Evolutionary conservation across 2,329 filamentous ascomycete species (phyloP).

Genomic region (Neofusicoccum ribis): DNA sequence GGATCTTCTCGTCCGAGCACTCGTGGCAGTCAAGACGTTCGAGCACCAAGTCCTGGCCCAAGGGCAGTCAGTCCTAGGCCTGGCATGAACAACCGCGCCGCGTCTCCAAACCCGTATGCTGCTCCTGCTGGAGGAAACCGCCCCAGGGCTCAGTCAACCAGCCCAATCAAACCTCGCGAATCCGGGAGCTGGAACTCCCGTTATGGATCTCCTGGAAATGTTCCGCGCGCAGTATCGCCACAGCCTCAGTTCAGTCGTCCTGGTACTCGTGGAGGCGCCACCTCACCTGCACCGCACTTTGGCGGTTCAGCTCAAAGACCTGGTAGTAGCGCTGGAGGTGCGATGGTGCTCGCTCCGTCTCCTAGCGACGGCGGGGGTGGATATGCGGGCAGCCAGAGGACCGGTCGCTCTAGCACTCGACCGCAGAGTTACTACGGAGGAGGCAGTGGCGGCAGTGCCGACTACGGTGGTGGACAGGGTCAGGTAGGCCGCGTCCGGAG

Average conservation of each 20-base stretch:
- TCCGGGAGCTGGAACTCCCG: slow-evolving; percentile 27
- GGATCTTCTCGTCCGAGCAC: slow-evolving; percentile 35
- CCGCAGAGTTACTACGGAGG: slow-evolving; percentile 48
- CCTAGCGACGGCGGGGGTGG: slow-evolving; percentile 30
- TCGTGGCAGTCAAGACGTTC: slow-evolving; percentile 40
- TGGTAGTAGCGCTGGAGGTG: slow-evolving; percentile 44
- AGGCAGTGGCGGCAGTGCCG: slow-evolving; percentile 32
- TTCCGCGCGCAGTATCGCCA: slow-evolving; percentile 51
- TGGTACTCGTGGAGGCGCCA: slow-evolving; percentile 26
- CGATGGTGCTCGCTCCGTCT: slow-evolving; percentile 48
- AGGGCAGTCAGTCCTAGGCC: slow-evolving; percentile 56
- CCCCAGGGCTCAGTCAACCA: slow-evolving; percentile 38
- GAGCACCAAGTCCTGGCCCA: slow-evolving; percentile 32
- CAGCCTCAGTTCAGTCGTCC: slow-evolving; percentile 51
- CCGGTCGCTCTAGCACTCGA: slow-evolving; percentile 30
- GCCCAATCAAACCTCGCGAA: slow-evolving; percentile 43
- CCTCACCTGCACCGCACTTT: slow-evolving; percentile 19
- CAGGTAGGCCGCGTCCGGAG: slow-evolving; percentile 58
- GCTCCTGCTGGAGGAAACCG: slow-evolving; percentile 29
- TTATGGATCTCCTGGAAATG: slow-evolving; percentile 38
- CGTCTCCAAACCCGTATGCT: slow-evolving; percentile 66
- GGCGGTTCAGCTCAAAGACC: slow-evolving; percentile 44
- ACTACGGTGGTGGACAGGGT: slow-evolving; percentile 27
- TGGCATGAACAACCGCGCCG: slow-evolving; percentile 58
- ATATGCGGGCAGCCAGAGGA: slow-evolving; percentile 41